Conservation (phyloP, 352 stramenopile genomes). For the Phytophthora sansomeana region DNA sequence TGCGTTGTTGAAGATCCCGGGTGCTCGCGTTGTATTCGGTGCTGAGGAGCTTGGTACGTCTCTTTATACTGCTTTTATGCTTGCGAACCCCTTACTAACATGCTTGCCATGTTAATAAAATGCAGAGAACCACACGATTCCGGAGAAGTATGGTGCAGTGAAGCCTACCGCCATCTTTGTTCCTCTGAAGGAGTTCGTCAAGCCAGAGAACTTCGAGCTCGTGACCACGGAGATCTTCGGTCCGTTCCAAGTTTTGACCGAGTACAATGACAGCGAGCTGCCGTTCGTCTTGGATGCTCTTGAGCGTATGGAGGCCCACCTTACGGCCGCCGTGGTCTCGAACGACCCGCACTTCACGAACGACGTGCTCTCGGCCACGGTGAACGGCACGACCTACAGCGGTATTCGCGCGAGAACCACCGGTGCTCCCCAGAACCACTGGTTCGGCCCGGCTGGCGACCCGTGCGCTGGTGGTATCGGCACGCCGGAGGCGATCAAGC, state of each 20-base stretch:
- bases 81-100: slow-evolving; percentile 12
- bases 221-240: slow-evolving; percentile 98
- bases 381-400: slow-evolving; percentile 99
- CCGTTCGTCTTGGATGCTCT: slow-evolving; percentile 92
- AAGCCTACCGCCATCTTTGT: slow-evolving; percentile 98
- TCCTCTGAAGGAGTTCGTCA: slow-evolving; percentile 95
- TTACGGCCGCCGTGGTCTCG: slow-evolving; percentile 98
- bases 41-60: slow-evolving; percentile 87
- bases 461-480: slow-evolving; percentile 97
- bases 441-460: slow-evolving; percentile 97
- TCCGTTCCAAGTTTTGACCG: slow-evolving; percentile 98
- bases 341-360: slow-evolving; percentile 96
- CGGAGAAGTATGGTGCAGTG: slow-evolving; percentile 95
- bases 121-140: slow-evolving; percentile 94
- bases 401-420: slow-evolving; percentile 96
- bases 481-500: slow-evolving; percentile 98
- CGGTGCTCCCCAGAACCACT: slow-evolving; percentile 95
- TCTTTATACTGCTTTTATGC: background rate
- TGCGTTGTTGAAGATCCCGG: slow-evolving; percentile 92
- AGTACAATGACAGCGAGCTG: slow-evolving; percentile 94
- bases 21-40: slow-evolving; percentile 95
- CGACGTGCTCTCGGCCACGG: slow-evolving; percentile 95
- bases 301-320: slow-evolving; percentile 97
- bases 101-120: slow-evolving; percentile 2
- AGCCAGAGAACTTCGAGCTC: slow-evolving; percentile 94